phyloP scores from a whole-genome alignment of 495 filamentous ascomycete genomes.

The Neurospora sp. region DNA sequence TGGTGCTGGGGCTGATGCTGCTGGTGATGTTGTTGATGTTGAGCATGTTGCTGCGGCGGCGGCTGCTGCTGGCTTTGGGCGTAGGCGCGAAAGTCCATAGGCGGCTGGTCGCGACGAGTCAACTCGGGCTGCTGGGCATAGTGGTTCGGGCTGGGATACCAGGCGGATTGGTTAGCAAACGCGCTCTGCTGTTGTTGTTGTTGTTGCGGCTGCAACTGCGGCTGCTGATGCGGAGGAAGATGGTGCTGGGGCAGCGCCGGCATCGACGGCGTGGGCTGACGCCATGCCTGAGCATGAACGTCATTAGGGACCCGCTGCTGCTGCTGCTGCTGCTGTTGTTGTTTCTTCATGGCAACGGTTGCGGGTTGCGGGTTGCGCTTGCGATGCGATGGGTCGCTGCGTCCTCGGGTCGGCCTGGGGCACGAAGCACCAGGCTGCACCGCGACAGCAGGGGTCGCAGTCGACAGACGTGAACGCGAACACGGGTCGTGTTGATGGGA shows the following conservation, averaged over 20 bases:
- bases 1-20: slow-evolving; percentile 15
- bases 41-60: slow-evolving; percentile 20
- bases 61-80: slow-evolving; percentile 24
- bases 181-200: slow-evolving; percentile 10
- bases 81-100: slow-evolving; percentile 16
- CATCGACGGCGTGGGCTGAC: slow-evolving; percentile 24
- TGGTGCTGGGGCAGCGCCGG: slow-evolving; percentile 21
- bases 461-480: neutral
- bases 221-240: slow-evolving; percentile 12
- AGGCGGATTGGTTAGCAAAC: slow-evolving; percentile 23
- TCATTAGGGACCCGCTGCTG: slow-evolving; percentile 18
- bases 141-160: slow-evolving; percentile 22
- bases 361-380: neutral
- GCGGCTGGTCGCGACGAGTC: slow-evolving; percentile 30
- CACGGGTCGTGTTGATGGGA: neutral
- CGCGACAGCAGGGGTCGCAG: slow-evolving; percentile 11
- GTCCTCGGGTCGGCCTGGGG: slow-evolving; percentile 19
- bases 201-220: slow-evolving; percentile 6
- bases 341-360: slow-evolving; percentile 21
- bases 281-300: slow-evolving; percentile 23
- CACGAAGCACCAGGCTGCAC: slow-evolving; percentile 18
- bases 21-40: slow-evolving; percentile 24
- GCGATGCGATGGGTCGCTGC: neutral
- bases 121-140: slow-evolving; percentile 32
- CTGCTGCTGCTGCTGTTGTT: neutral